Evolutionary conservation across 2,329 filamentous ascomycete species (phyloP), one percentile per base, ranked within the genome.

Genomic region (Penicillium frequentans): DNA sequence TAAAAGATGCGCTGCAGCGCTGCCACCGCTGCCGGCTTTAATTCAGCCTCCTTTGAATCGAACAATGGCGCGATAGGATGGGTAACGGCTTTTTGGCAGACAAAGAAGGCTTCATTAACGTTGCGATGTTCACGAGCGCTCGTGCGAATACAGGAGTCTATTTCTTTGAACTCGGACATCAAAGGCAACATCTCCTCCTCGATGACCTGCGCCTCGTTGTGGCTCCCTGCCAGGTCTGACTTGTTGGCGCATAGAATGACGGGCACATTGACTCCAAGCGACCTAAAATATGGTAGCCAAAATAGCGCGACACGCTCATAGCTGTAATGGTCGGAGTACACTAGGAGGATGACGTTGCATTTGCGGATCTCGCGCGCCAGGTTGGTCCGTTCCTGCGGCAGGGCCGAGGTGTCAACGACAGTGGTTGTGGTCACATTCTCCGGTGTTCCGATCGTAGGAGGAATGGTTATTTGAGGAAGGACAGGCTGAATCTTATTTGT

Each of bases 271-370:
- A 99, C 95, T n/a, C 95, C 95, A 39, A 99, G 84, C 4, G 93
- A 96, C 59, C 95, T 90, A 71, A 99, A 98, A 76, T 97, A 96
- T 11, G 95, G 95, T 85, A 99, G 90, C 95, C 95, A 99, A 76
- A 98, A 99, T 46, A 99, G 82, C 3, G 93, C 95, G 3, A 99
- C 93, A 37, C 95, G 84, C 73, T 99, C 95, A 79, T 98, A 99
- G 82, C 93, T 98, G 80, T 99, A 99, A 77, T 98, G 93, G 74
- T 99, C 95, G 64, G 93, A 93, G 75, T 99, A 99, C 54, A 99
- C 93, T 44, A 99, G 86, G 19, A 98, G 83, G 63, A 99, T 98
- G 64, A 97, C 93, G 73, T 97, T 99, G 70, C 90, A 95, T 75
- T 97, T 97, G 63, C 95, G 88, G 60, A 99, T 93, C 78, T 98